Evolutionary conservation across 1,284 basidiomycete species (phyloP).

Genomic region (Cutaneotrichosporon cutaneum): DNA sequence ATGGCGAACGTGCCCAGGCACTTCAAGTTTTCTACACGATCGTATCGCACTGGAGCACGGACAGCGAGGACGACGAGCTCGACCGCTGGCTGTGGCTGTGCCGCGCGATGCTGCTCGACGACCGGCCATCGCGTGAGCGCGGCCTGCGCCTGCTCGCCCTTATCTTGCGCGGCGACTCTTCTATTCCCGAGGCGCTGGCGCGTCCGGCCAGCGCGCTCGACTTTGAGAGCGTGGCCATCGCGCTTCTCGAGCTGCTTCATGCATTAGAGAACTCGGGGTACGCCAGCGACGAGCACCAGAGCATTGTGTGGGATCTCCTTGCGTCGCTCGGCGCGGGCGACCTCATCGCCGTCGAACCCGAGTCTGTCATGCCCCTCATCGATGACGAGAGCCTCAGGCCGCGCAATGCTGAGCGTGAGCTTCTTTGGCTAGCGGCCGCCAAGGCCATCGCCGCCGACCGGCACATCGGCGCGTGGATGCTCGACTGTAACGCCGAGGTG

Average conservation of each 20-base stretch:
- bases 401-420: slow-evolving; percentile 37
- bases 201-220: slow-evolving; percentile 31
- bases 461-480: slow-evolving; percentile 33
- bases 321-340: slow-evolving; percentile 32
- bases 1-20: slow-evolving; percentile 43
- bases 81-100: slow-evolving; percentile 47
- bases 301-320: slow-evolving; percentile 28
- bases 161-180: slow-evolving; percentile 36
- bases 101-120: slow-evolving; percentile 36
- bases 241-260: slow-evolving; percentile 35
- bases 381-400: slow-evolving; percentile 16
- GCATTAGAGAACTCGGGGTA: slow-evolving; percentile 31
- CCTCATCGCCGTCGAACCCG: slow-evolving; percentile 32
- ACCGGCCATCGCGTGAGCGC: slow-evolving; percentile 37
- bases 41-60: slow-evolving; percentile 43
- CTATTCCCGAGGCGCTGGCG: slow-evolving; percentile 29
- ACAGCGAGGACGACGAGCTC: slow-evolving; percentile 45
- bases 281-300: slow-evolving; percentile 27
- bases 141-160: slow-evolving; percentile 37
- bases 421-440: slow-evolving; percentile 41
- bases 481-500: slow-evolving; percentile 21
- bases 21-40: slow-evolving; percentile 47
- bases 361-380: slow-evolving; percentile 23
- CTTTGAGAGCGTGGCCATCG: slow-evolving; percentile 34
- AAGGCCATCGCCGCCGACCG: slow-evolving; percentile 23